Conservation (phyloP, 768 basidiomycete genomes). For the Lactarius akahatsu region DNA sequence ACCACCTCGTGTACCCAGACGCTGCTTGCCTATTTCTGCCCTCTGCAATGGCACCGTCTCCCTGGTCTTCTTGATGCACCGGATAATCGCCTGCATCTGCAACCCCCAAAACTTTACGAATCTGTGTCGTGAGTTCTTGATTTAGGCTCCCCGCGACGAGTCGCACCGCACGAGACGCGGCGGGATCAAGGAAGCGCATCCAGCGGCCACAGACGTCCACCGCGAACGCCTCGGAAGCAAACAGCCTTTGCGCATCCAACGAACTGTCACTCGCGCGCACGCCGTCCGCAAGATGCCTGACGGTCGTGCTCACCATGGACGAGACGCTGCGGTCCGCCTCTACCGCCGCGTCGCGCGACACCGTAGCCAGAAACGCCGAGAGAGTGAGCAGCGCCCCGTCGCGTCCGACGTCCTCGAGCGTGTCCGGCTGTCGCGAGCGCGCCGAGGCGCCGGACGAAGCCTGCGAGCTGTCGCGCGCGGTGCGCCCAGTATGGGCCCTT, state of each 20-base stretch:
- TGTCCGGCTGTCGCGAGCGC: not conserved
- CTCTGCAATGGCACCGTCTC: not conserved
- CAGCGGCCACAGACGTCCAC: not conserved
- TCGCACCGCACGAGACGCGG: not conserved
- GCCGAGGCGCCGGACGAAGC: not conserved
- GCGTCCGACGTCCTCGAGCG: not conserved
- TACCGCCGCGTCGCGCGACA: not conserved
- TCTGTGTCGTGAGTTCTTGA: not conserved
- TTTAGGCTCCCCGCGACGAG: not conserved
- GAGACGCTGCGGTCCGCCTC: not conserved
- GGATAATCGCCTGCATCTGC: not conserved
- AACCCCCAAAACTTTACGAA: not conserved
- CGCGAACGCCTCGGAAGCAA: not conserved
- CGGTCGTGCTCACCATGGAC: conserved; percentile 12
- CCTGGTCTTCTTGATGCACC: not conserved
- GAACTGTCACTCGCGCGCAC: conserved; percentile 7
- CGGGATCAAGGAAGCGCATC: not conserved
- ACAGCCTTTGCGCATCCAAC: conserved; percentile 3
- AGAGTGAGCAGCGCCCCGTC: conserved; percentile 14
- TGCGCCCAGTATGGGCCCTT: conserved; percentile 14
- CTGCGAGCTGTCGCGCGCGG: conserved; percentile 4
- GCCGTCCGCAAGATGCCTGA: conserved; percentile 10
- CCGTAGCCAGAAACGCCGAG: not conserved
- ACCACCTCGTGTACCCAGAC: not conserved
- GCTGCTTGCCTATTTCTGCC: too few species aligned